These are phyloP conservation scores for Verticillium tricorpus DNA, from an alignment of 2,329 filamentous ascomycete species.

Conservation along the genomic window DNA sequence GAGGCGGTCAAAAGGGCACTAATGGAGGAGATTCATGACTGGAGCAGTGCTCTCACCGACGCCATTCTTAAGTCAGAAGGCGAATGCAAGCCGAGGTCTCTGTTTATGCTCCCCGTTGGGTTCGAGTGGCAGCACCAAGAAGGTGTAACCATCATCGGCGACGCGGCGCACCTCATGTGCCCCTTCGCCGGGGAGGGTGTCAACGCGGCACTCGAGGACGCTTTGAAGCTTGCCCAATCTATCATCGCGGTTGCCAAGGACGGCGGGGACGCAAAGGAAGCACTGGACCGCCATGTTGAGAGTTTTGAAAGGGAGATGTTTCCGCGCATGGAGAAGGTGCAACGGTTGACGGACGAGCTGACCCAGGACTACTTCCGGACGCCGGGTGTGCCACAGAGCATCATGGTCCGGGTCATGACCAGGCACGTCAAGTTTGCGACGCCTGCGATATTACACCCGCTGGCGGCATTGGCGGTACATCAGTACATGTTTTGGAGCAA, in stretches of 20 bases:
- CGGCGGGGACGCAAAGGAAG: slow-evolving; percentile 11
- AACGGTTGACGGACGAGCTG: slow-evolving; percentile 38
- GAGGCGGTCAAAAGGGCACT: slow-evolving; percentile 32
- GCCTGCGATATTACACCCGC: slow-evolving; percentile 23
- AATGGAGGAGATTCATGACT: slow-evolving; percentile 33
- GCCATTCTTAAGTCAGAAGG: slow-evolving; percentile 34
- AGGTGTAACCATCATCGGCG: slow-evolving; percentile 52
- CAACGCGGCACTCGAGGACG: slow-evolving; percentile 53
- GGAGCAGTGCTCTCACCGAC: slow-evolving; percentile 20
- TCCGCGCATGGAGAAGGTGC: slow-evolving; percentile 28
- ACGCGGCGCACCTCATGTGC: slow-evolving; percentile 57
- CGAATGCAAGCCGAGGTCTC: slow-evolving; percentile 31
- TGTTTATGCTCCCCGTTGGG: slow-evolving; percentile 51
- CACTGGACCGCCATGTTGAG: slow-evolving; percentile 27
- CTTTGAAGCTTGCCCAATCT: slow-evolving; percentile 40
- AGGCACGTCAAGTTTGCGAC: slow-evolving; percentile 25
- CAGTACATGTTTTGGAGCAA: slow-evolving; percentile 20
- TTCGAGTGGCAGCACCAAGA: slow-evolving; percentile 39
- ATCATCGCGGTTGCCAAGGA: slow-evolving; percentile 27
- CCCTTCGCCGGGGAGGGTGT: slow-evolving; percentile 56
- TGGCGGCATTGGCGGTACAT: slow-evolving; percentile 22
- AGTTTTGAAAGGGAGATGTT: slow-evolving; percentile 35
- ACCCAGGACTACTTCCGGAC: slow-evolving; percentile 44
- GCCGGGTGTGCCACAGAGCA: slow-evolving; percentile 35
- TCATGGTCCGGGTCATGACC: slow-evolving; percentile 31